Evolutionary conservation across 108 stramenopile species (phyloP), one percentile per base, ranked within the genome.

Genomic region (Epithemia pelagica): DNA sequence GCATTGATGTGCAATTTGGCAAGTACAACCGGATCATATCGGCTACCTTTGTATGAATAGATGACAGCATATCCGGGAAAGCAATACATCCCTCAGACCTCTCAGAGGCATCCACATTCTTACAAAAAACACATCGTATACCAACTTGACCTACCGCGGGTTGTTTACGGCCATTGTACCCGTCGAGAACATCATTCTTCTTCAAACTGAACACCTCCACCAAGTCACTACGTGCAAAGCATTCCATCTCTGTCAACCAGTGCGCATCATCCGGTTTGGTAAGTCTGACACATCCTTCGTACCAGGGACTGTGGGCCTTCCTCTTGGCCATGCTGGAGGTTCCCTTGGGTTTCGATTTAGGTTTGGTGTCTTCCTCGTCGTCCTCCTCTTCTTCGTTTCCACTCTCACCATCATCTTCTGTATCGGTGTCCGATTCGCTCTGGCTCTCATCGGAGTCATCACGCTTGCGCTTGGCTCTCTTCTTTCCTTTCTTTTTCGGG

Each of bases 21-120:
- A 93, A 82, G 32, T 93, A 88, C 55, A 85, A 72, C n/a, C 86
- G 81, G 29, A 89, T 74, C 82, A 90, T 78, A 67, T 93, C 84
- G 56, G 64, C 78, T 31, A 90, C 87, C 54, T 82, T 84, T n/a
- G 77, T 75, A 59, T 84, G 80, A 51, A 93, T 78, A 0, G 67
- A 54, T 30, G 74, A 53, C 19, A 90, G 59, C 15, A 67, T 71
- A 3, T 86, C 74, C n/a, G 91, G 91, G 73, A 86, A 93, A 29
- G 64, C 66, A 2, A 78, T 59, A 68, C 78, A 86, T 0, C 88
- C 85, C 2, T 53, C 61, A 0, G 81, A 71, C 28, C 78, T 62
- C 23, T 85, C 76, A 1, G 72, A 66, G 31, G 78, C 62, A 18
- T 62, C 53, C 15, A 78, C 71, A 23, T 69, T 68, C 62, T 87